Evolutionary conservation across 805 yeast genomes (phyloP).

Genomic region (Metschnikowia kunwiensis): DNA sequence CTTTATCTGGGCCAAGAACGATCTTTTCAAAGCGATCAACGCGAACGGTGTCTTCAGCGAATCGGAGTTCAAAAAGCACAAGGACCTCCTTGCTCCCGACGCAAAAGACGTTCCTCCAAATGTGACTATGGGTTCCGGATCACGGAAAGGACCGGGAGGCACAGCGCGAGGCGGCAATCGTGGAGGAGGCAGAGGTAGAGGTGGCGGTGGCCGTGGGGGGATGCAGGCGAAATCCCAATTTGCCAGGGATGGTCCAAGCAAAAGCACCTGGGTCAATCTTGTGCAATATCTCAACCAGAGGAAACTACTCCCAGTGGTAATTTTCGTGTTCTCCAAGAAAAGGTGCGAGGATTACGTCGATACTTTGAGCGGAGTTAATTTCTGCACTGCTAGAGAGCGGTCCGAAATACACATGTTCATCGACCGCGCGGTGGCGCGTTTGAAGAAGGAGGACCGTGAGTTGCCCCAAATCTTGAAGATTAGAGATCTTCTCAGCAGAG

Average conservation of each 20-base stretch:
- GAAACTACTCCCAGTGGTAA: conserved; percentile 82
- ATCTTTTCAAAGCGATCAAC: conserved; percentile 70
- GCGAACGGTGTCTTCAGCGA: conserved; percentile 68
- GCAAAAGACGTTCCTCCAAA: conserved; percentile 34
- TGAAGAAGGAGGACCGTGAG: conserved; percentile 88
- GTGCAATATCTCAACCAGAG: conserved; percentile 67
- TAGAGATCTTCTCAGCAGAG: conserved; percentile 79
- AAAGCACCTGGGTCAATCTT: conserved; percentile 71
- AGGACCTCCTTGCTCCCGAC: conserved; percentile 45
- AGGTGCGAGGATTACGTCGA: conserved; percentile 92
- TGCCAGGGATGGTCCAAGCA: conserved; percentile 65
- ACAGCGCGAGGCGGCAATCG: conserved; percentile 44
- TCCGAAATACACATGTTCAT: conserved; percentile 92
- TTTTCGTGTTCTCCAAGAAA: conserved; percentile 90
- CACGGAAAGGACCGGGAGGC: conserved; percentile 44
- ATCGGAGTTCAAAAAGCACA: conserved; percentile 59
- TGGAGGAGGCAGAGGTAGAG: conserved; percentile 18
- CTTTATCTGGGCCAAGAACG: conserved; percentile 75
- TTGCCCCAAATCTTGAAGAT: conserved; percentile 86
- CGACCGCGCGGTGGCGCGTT: conserved; percentile 81
- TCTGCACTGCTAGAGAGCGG: conserved; percentile 79
- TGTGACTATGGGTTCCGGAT: conserved; percentile 37
- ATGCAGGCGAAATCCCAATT: conserved; percentile 26
- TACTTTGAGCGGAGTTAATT: conserved; percentile 67
- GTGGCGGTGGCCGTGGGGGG: conserved; percentile 31